Evolutionary conservation across 148 eudicot genomes (phyloP).

Genomic region (Camellia lanceoleosa): DNA sequence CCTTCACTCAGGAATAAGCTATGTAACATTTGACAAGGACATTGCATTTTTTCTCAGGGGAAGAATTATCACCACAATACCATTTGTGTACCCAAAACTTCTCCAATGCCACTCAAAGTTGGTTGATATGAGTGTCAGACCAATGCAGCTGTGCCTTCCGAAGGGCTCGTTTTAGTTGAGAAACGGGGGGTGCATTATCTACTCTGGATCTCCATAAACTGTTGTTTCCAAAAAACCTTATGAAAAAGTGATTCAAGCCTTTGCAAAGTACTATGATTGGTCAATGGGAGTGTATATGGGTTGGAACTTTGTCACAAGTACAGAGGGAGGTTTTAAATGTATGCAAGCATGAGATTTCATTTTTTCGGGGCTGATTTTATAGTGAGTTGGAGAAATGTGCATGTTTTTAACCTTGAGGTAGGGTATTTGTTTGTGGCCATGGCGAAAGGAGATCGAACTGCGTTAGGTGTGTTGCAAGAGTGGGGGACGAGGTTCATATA

Average conservation of each 20-base stretch:
- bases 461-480: background rate
- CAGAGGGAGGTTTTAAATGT: background rate
- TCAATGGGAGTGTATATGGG: background rate
- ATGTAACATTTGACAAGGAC: background rate
- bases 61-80: background rate
- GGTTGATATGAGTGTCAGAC: background rate
- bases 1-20: background rate
- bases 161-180: background rate
- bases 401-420: background rate
- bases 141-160: background rate
- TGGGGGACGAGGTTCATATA: background rate
- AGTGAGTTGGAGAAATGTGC: background rate
- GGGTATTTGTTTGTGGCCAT: background rate
- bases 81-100: background rate
- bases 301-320: background rate
- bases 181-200: background rate
- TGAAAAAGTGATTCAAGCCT: background rate
- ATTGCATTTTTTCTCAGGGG: too few species aligned
- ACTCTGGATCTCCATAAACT: background rate
- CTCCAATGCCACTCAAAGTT: background rate
- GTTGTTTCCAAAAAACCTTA: background rate
- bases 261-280: background rate
- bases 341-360: background rate
- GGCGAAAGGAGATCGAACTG: background rate
- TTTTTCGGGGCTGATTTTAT: background rate